Percentiles rank a stretch among this genome's conserved stretches.
These are phyloP conservation scores for Flaveria brownii DNA, from an alignment of 129 eudicot genomes.

Conservation along the genomic window DNA sequence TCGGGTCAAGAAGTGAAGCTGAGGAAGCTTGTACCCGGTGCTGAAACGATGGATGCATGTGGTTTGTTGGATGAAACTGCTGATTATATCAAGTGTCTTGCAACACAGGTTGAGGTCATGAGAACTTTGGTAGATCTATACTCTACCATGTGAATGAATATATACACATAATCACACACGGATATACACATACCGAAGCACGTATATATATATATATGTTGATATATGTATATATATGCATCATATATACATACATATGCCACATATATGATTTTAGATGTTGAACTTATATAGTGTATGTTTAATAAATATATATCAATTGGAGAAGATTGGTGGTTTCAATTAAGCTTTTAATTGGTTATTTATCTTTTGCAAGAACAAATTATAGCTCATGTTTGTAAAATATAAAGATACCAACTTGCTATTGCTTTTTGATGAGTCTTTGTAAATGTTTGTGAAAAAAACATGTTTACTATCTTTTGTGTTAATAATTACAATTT, in stretches of 20 bases:
- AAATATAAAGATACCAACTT: constrained; percentile 32
- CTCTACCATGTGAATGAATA: constrained; percentile 34
- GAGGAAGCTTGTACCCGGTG: constrained; percentile 78
- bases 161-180: constrained; percentile 14
- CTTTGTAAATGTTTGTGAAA: constrained; percentile 17
- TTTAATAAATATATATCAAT: constrained; percentile 22
- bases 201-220: constrained; percentile 19
- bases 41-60: constrained; percentile 53
- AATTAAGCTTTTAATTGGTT: constrained; percentile 1
- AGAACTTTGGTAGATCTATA: constrained; percentile 53
- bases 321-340: constrained; percentile 19
- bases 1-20: constrained; percentile 48
- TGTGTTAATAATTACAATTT: not conserved
- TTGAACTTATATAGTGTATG: not conserved
- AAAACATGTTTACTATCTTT: not conserved
- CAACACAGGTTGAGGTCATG: constrained; percentile 83
- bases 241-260: not conserved
- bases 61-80: constrained; percentile 81
- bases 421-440: constrained; percentile 27
- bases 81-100: constrained; percentile 72
- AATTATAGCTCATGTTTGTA: constrained; percentile 25
- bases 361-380: constrained; percentile 31
- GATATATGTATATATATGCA: constrained; percentile 17
- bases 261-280: not conserved
- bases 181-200: not conserved